phyloP scores from a whole-genome alignment of 176 grass and related monocot genomes.

The Triticum monococcum region DNA sequence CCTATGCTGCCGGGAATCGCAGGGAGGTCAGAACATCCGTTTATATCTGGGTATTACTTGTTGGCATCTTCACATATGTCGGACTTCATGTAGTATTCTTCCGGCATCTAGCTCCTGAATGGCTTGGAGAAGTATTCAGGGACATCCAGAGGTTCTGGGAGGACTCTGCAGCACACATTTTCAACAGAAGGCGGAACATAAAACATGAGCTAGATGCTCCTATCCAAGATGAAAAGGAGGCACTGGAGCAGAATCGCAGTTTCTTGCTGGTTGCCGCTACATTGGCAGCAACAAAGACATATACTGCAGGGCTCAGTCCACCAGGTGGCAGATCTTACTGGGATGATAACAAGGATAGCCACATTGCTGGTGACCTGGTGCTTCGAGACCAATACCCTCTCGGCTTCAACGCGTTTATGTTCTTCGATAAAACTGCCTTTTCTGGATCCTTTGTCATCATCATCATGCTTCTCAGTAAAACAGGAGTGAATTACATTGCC shows the following conservation, averaged over 20 bases:
- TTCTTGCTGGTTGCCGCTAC: conserved; percentile 35
- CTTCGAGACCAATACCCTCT: conserved; percentile 26
- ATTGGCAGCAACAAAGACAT: conserved; percentile 28
- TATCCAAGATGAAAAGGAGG: neutral
- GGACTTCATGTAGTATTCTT: conserved; percentile 32
- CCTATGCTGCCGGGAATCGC: conserved; percentile 43
- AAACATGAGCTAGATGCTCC: too few relatives aligned
- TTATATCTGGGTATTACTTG: conserved; percentile 44
- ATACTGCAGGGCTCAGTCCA: neutral
- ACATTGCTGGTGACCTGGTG: conserved; percentile 4
- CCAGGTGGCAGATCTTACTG: neutral
- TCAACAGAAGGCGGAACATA: too few relatives aligned
- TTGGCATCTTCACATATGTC: conserved; percentile 40
- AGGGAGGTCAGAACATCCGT: conserved; percentile 39
- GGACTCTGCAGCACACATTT: too few relatives aligned
- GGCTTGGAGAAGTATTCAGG: neutral
- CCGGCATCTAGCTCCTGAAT: neutral
- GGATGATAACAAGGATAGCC: neutral
- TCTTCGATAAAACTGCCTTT: conserved; percentile 25
- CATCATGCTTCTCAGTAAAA: conserved; percentile 38
- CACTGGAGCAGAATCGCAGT: conserved; percentile 18
- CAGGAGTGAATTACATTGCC: neutral
- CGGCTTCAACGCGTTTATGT: conserved; percentile 40
- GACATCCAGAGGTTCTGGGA: neutral
- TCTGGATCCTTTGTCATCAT: conserved; percentile 34